Evolutionary conservation across 176 grass and related monocot genomes (phyloP), one percentile per base, ranked within the genome.

Genomic region (Guadua angustifolia): DNA sequence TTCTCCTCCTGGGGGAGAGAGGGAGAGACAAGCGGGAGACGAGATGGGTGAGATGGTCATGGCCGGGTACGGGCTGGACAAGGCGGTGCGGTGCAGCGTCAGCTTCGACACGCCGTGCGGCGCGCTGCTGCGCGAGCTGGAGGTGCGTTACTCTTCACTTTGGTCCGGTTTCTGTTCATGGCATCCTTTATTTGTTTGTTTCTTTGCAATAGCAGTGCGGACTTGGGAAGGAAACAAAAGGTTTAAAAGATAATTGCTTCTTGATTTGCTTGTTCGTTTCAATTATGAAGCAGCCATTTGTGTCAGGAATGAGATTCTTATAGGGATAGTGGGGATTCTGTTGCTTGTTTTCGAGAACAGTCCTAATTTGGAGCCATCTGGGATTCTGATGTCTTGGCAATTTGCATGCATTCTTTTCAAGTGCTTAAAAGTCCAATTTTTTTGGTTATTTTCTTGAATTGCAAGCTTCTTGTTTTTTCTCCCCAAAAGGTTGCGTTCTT

Each of bases 81-180:
- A 79, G 74, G 39, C 67, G 50, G 50, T 79, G 83, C 71, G 85
- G 56, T 24, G 75, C 50, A 98, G 92, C 84, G 56, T 90, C 82
- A 91, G 87, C 83, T 82, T 95, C 69, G 93, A 95, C 66, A 90
- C 89, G 75, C 85, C 91, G 32, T 98, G 95, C 73, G 93, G 83
- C 49, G 66, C 86, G 83, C 81, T 98, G 85, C 83, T 99, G 64
- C 88, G 86, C 81, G 91, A 99, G 82, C 96, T 99, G 6, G 91
- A 99, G 96, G 96, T 98, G 44, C 70, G 74, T 89, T 58, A 83
- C 73, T 77, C 19, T 14, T 25, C 36, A 11, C 42, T 77, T 26
- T 24, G n/a, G 8, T 75, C 59, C 38, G 53, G 8, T 73, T 75
- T 66, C 81, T 78, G 71, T 78, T 60, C 29, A 43, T 68, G 25